Conservation (phyloP, 805 yeast species). For the Zygoascus ofunaensis region DNA sequence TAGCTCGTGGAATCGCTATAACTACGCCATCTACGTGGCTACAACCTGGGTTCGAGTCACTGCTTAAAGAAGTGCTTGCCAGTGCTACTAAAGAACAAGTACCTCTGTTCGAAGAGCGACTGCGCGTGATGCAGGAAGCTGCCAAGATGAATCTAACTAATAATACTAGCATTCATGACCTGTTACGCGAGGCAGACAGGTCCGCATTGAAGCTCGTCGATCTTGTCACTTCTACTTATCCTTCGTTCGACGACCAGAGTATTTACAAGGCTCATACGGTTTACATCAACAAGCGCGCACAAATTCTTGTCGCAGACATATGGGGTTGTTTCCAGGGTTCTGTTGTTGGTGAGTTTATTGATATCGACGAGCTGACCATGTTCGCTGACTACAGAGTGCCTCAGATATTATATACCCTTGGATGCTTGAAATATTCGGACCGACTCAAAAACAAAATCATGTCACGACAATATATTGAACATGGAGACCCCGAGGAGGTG, state of each 20-base stretch:
- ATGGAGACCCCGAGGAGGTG: constrained; percentile 30
- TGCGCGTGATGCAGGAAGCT: constrained; percentile 30
- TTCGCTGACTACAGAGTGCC: constrained; percentile 41
- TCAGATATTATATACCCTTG: constrained; percentile 32
- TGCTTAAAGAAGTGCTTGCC: constrained; percentile 24
- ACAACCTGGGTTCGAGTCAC: constrained; percentile 19
- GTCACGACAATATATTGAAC: constrained; percentile 16
- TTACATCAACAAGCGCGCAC: constrained; percentile 33
- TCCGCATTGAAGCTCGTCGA: constrained; percentile 30
- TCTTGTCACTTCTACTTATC: constrained; percentile 22
- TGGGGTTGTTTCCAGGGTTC: constrained; percentile 37
- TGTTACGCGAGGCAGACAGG: constrained; percentile 18
- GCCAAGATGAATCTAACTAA: constrained; percentile 22
- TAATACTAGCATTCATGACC: constrained; percentile 1
- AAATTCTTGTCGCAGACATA: constrained; percentile 34
- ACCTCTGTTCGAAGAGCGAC: constrained; percentile 31
- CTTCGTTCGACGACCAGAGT: constrained; percentile 29
- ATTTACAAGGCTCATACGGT: constrained; percentile 26
- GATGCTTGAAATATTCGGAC: constrained; percentile 29
- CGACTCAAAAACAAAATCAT: constrained; percentile 19
- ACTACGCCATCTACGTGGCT: constrained; percentile 32
- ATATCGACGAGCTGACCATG: constrained; percentile 35
- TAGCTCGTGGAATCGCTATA: constrained; percentile 32
- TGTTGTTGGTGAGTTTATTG: constrained; percentile 30
- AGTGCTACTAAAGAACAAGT: constrained; percentile 26